Evolutionary conservation across 306 rosid genomes (phyloP).

Genomic region (Pyrus bretschneideri): DNA sequence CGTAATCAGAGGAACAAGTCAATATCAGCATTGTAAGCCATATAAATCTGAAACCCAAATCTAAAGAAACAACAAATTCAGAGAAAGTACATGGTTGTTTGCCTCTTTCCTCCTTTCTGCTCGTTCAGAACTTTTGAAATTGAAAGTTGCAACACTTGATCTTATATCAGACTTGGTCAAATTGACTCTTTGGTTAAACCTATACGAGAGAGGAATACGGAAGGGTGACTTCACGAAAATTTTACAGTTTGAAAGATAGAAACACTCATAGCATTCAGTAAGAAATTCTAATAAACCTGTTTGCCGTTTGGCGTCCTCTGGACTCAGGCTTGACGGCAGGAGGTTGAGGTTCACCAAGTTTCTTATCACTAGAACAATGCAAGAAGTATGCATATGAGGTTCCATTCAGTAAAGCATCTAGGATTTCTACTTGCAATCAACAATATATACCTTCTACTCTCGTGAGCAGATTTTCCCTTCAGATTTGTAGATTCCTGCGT

Average conservation of each 20-base stretch:
- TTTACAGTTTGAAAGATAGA: not conserved
- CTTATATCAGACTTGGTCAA: constrained; percentile 30
- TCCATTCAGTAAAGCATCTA: constrained; percentile 10
- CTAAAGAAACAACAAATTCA: not conserved
- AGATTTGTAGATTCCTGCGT: constrained; percentile 41
- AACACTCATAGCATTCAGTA: not conserved
- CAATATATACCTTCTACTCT: constrained; percentile 40
- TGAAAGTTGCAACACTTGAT: constrained; percentile 39
- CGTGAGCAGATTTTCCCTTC: constrained; percentile 25
- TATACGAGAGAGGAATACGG: not conserved
- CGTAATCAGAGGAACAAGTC: constrained; percentile 13
- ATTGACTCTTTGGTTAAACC: constrained; percentile 27
- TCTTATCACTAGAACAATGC: constrained; percentile 26
- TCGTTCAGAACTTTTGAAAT: constrained; percentile 41
- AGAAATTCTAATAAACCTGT: constrained; percentile 39
- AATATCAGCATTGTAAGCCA: not conserved
- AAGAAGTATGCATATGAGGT: constrained; percentile 15
- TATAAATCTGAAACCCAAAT: constrained; percentile 5
- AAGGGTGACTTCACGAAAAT: not conserved
- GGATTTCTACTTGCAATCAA: constrained; percentile 13
- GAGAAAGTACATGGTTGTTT: constrained; percentile 12
- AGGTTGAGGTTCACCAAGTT: constrained; percentile 27
- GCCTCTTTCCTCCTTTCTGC: constrained; percentile 78
- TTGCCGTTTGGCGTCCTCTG: constrained; percentile 26
- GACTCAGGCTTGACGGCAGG: constrained; percentile 29